Evolutionary conservation across 805 yeast genomes (phyloP).

Genomic region (Candida glaebosa): DNA sequence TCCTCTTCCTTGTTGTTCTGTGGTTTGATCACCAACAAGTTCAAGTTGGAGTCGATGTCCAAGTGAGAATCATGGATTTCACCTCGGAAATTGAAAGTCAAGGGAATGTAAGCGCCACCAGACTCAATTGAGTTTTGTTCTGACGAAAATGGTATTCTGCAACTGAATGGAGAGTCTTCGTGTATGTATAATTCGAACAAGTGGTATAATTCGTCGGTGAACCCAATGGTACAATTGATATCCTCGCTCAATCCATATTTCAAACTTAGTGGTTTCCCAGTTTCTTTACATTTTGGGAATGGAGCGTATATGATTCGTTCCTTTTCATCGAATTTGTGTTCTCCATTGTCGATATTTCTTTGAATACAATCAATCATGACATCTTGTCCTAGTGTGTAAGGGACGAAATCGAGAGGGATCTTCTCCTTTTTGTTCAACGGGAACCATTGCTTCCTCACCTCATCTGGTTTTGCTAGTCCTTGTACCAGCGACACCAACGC

Average conservation of each 20-base stretch:
- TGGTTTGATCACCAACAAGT: slow-evolving; percentile 46
- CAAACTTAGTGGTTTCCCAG: slow-evolving; percentile 56
- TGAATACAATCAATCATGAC: slow-evolving; percentile 58
- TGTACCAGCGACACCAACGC: slow-evolving; percentile 6
- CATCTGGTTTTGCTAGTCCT: slow-evolving; percentile 6
- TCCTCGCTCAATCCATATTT: slow-evolving; percentile 50
- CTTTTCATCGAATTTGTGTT: slow-evolving; percentile 66
- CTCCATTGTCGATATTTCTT: slow-evolving; percentile 72
- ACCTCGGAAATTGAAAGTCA: slow-evolving; percentile 64
- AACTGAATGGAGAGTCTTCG: slow-evolving; percentile 73
- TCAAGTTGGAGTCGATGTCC: slow-evolving; percentile 59
- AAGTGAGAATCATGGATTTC: slow-evolving; percentile 63
- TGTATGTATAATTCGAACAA: slow-evolving; percentile 72
- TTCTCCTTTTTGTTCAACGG: slow-evolving; percentile 38
- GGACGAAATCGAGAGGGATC: slow-evolving; percentile 32
- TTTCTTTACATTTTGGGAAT: slow-evolving; percentile 64
- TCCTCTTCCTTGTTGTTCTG: slow-evolving; percentile 22
- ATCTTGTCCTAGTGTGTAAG: slow-evolving; percentile 36
- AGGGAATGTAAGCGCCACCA: slow-evolving; percentile 51
- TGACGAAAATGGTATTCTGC: slow-evolving; percentile 54
- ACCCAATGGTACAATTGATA: slow-evolving; percentile 55
- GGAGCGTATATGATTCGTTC: slow-evolving; percentile 53
- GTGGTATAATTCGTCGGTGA: slow-evolving; percentile 66
- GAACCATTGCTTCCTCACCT: slow-evolving; percentile 22
- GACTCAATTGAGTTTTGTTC: slow-evolving; percentile 39